Base-by-base conservation (phyloP, 1,284 basidiomycete species). In the Cutaneotrichosporon dermatis region DNA sequence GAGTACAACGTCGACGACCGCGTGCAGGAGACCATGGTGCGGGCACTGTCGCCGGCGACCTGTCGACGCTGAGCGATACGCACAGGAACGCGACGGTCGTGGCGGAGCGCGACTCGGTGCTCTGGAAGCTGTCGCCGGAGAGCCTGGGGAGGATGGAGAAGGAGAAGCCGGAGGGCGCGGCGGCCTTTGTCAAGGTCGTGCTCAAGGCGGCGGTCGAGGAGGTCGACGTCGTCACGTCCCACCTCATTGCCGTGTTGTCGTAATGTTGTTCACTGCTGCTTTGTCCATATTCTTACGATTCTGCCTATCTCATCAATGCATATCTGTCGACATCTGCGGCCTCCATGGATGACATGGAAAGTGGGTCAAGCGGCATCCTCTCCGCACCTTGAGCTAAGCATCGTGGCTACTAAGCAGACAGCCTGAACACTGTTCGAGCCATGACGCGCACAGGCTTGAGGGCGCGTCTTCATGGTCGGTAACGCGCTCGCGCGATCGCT, bases 1-100 rank as follows among this genome's bases (percentile, higher is more conserved):
- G 77, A 79, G 54, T 92, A 92, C 72, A 84, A 85, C 9, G 80
- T 83, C 6, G 82, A 83, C 35, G 75, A 79, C 9, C 36, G 37
- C 37, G 84, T 91, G 50, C 86, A 89, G 69, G 90, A 92, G 78
- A 89, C 88, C 4, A 96, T 95, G 92, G 90, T 95, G 0, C 92
- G 1, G 92, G 92, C 1, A 91, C 91, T 0, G 80, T 95, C 5
- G 90, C 92, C 2, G 93, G 93, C 1, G 93, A 96, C 76, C 77
- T 96, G 57, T 88, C 88, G 0, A 88, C 88, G 41, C 78, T 97
- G 33, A 86, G 89, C 7, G 85, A 85, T 13, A 82, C 87, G 43
- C 81, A 83, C 25, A 81, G 93, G 51, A 96, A 95, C 72, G 88
- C 91, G n/a, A 90, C 87, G 3, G 90, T 90, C 33, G 80, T 87